Percentiles rank a stretch among this genome's conserved stretches.
Evolutionary conservation across 306 rosid genomes (phyloP).

Genomic region (Mimosa pudica): DNA sequence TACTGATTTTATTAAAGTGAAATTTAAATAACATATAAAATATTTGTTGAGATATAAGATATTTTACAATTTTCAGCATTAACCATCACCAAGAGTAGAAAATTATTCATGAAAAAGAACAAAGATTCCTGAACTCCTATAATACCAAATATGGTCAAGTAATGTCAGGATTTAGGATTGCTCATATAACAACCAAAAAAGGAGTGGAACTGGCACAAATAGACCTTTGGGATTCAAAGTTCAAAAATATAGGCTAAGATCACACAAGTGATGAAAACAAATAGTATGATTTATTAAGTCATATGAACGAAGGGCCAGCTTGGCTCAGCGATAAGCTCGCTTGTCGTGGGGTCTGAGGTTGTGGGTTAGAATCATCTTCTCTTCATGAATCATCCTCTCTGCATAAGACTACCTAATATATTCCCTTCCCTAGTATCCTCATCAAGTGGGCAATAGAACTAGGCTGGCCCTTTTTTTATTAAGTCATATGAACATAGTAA

Average conservation of each 20-base stretch:
- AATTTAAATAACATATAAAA: constrained; percentile 7
- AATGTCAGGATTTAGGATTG: not conserved
- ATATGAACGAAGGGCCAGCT: not conserved
- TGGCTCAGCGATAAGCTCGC: too few relatives aligned
- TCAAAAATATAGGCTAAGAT: not conserved
- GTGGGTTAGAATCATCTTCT: too few relatives aligned
- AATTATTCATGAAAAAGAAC: too few relatives aligned
- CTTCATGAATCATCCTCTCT: too few relatives aligned
- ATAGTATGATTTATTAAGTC: not conserved
- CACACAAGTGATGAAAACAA: not conserved
- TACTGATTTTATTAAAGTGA: constrained; percentile 4
- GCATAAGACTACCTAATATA: too few relatives aligned
- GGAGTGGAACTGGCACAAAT: not conserved
- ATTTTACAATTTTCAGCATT: too few relatives aligned
- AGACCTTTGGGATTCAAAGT: not conserved
- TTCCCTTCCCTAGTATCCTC: too few relatives aligned
- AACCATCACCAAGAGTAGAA: too few relatives aligned
- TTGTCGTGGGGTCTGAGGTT: too few relatives aligned
- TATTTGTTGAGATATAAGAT: not conserved
- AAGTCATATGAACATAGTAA: not conserved
- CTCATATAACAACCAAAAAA: not conserved
- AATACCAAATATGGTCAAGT: not conserved
- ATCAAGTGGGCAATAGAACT: too few relatives aligned
- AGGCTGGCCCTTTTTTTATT: not conserved
- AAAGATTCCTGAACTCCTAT: not conserved